Conservation (phyloP, 768 basidiomycete species). For the Albatrellus ellisii region DNA sequence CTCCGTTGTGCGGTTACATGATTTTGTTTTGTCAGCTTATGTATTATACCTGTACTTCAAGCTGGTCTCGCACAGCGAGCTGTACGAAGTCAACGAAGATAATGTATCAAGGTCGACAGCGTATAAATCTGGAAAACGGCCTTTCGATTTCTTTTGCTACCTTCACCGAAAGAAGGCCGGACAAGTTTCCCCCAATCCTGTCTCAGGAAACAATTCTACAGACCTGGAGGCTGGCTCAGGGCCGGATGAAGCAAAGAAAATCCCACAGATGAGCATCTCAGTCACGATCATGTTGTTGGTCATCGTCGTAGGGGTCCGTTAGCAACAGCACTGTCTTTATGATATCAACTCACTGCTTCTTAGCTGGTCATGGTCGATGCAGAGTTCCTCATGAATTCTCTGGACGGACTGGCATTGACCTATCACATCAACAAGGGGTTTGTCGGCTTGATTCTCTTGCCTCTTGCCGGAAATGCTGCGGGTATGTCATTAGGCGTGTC, state of each 20-base stretch:
- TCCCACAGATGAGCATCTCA: conserved; percentile 22
- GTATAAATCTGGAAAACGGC: not conserved
- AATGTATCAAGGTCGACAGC: not conserved
- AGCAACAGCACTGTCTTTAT: not conserved
- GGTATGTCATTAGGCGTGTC: conserved; percentile 23
- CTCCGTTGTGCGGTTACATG: not conserved
- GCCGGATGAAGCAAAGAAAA: conserved; percentile 20
- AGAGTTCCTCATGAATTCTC: conserved; percentile 64
- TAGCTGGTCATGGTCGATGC: conserved; percentile 40
- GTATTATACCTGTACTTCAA: conserved; percentile 38
- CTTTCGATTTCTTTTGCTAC: not conserved
- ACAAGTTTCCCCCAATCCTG: not conserved
- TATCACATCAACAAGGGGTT: conserved; percentile 63
- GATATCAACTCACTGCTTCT: not conserved
- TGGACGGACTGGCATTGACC: conserved; percentile 49
- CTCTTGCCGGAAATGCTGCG: conserved; percentile 89
- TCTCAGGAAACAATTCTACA: not conserved
- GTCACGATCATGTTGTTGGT: conserved; percentile 23
- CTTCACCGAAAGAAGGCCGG: not conserved
- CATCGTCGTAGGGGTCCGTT: conserved; percentile 26
- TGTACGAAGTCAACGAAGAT: conserved; percentile 41
- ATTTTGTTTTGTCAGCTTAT: conserved; percentile 27
- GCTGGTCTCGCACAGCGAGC: conserved; percentile 39
- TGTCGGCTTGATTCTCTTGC: conserved; percentile 77
- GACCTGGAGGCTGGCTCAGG: conserved; percentile 9